Percentiles rank a stretch among this genome's conserved stretches.
These are phyloP conservation scores for Alternaria consortialis DNA, from an alignment of 2,329 filamentous ascomycete genomes.

Conservation along the genomic window DNA sequence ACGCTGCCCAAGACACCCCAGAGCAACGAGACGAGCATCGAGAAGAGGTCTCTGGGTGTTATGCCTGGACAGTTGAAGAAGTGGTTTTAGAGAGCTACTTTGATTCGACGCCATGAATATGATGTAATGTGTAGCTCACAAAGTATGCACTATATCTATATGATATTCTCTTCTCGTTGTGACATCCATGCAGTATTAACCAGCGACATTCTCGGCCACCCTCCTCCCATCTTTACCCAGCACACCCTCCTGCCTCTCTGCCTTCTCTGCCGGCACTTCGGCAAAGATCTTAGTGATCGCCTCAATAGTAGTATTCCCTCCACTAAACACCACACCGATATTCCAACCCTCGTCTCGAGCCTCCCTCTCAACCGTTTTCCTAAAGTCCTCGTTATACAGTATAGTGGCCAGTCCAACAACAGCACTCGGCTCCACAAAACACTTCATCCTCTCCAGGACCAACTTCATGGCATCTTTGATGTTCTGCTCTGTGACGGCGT, in stretches of 20 bases:
- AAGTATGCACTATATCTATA: background rate
- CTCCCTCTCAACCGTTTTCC: constrained; percentile 70
- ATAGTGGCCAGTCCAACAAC: constrained; percentile 85
- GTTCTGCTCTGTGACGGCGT: constrained; percentile 80
- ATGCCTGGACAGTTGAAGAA: constrained; percentile 14
- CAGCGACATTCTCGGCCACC: constrained; percentile 58
- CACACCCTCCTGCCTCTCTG: constrained; percentile 53
- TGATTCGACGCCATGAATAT: background rate
- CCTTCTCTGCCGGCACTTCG: constrained; percentile 34
- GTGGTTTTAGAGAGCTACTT: constrained; percentile 15
- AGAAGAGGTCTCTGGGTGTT: constrained; percentile 13
- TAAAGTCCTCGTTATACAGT: constrained; percentile 85
- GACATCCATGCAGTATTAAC: constrained; percentile 30
- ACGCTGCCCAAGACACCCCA: constrained; percentile 27
- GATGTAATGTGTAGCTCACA: background rate
- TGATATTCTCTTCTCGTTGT: background rate
- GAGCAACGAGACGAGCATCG: constrained; percentile 14
- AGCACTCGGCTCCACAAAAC: constrained; percentile 87
- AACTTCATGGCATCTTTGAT: constrained; percentile 79
- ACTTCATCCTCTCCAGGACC: constrained; percentile 86
- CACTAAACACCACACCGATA: constrained; percentile 67
- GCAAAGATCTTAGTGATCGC: constrained; percentile 66
- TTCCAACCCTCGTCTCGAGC: constrained; percentile 79
- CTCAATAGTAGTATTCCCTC: constrained; percentile 72
- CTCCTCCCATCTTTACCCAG: constrained; percentile 53